Conservation (phyloP, 495 filamentous ascomycete species). For the Penicillium pulvis region DNA sequence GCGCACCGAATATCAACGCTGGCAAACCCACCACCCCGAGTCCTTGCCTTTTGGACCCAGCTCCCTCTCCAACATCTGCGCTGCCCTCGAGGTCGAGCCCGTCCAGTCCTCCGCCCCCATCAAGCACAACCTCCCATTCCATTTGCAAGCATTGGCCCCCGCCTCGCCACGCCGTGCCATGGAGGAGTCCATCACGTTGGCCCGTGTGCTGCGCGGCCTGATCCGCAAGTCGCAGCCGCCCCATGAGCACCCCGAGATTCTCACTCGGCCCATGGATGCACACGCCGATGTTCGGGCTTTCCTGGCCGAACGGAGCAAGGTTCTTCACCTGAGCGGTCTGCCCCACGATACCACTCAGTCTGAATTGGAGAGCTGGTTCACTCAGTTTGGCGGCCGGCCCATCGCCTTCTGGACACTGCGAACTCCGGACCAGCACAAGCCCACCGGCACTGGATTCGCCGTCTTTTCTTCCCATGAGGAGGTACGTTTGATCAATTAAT, state of each 20-base stretch:
- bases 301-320: constrained; percentile 91
- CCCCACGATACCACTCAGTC: constrained; percentile 98
- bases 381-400: constrained; percentile 95
- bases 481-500: constrained; percentile 58
- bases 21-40: constrained; percentile 98
- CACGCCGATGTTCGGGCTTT: constrained; percentile 96
- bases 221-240: constrained; percentile 94
- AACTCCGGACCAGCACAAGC: constrained; percentile 98
- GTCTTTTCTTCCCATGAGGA: constrained; percentile 99
- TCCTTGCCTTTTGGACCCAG: constrained; percentile 95
- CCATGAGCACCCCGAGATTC: constrained; percentile 89
- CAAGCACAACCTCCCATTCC: constrained; percentile 98
- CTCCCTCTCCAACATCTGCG: constrained; percentile 94
- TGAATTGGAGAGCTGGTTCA: constrained; percentile 98
- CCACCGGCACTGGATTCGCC: constrained; percentile 94
- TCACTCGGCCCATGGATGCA: constrained; percentile 95
- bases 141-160: constrained; percentile 92
- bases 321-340: constrained; percentile 93
- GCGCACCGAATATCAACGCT: constrained; percentile 94
- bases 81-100: constrained; percentile 94
- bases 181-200: constrained; percentile 94
- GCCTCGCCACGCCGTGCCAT: constrained; percentile 96
- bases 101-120: constrained; percentile 96
- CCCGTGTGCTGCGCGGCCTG: constrained; percentile 85
- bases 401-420: constrained; percentile 99